Base-by-base conservation (phyloP, 495 filamentous ascomycete genomes). In the Neurospora sp. region DNA sequence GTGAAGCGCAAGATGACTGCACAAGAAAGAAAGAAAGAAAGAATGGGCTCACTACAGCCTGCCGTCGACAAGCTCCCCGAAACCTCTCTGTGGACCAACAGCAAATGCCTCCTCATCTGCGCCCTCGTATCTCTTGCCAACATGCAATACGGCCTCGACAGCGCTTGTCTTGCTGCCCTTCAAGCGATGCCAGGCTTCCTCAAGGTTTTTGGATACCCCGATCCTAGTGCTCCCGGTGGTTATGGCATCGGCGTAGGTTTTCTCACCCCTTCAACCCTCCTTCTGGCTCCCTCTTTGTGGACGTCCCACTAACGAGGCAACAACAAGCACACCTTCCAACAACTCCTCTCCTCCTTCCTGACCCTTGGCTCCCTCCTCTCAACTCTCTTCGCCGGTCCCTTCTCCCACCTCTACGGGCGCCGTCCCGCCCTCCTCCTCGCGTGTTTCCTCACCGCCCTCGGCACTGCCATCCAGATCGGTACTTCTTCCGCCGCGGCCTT, bases 181-280 rank as follows among this genome's bases (percentile, higher is more conserved):
- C 87, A 89, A 73, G 88, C 87, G 42, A 89, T 89, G 88, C 75
- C 85, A 12, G 87, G 87, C 1, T 90, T 89, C 74, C 79, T 89
- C 39, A 74, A 84, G 74, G 84, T 85, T 71, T 78, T 79, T 70
- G 77, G 77, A 10, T 72, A 77, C 44, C 65, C 69, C 1, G 74
- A 75, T 16, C 73, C 77, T 0, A 69, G 53, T 0, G 69, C 69
- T 16, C 69, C 70, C 2, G 75, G 75, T 3, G 75, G 77, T 3
- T 78, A 74, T 45, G 75, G 70, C 1, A 78, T 78, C 14, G 75
- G 75, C 59, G 73, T 71, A 71, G 1, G 68, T 41, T 20, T 8
- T 17, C 3, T 10, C 14, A 5, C 10, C 17, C 17, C 37, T 72
- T n/a, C 37, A 16, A 0, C 9, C 61, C 79, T 61, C 80, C 76